Conservation (phyloP, 2,329 filamentous ascomycete species). For the Neospermospora avenae region DNA sequence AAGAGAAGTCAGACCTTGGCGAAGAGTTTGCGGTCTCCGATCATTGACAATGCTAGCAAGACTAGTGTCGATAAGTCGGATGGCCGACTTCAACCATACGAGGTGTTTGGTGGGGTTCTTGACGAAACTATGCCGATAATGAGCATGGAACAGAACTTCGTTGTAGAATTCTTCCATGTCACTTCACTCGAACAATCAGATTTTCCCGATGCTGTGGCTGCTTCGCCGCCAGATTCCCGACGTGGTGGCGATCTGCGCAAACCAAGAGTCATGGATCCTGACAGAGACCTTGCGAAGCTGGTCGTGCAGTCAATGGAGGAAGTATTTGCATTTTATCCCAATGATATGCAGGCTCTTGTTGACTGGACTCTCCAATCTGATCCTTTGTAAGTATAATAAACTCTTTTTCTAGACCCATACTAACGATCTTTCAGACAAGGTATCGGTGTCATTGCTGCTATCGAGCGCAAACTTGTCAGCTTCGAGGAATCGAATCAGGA, state of each 20-base stretch:
- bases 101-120: slow-evolving; percentile 75
- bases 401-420: neutral
- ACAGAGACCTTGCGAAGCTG: slow-evolving; percentile 78
- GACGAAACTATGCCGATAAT: slow-evolving; percentile 81
- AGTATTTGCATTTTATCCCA: slow-evolving; percentile 77
- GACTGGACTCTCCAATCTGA: slow-evolving; percentile 81
- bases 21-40: slow-evolving; percentile 65
- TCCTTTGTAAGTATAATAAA: slow-evolving; percentile 62
- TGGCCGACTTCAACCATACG: slow-evolving; percentile 69
- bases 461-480: slow-evolving; percentile 76
- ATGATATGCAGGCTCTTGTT: slow-evolving; percentile 73
- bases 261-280: slow-evolving; percentile 80
- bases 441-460: slow-evolving; percentile 75
- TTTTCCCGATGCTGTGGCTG: slow-evolving; percentile 75
- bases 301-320: slow-evolving; percentile 87
- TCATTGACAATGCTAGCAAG: slow-evolving; percentile 57
- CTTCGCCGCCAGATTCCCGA: slow-evolving; percentile 63
- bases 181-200: slow-evolving; percentile 79
- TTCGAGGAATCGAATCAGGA: slow-evolving; percentile 92
- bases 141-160: slow-evolving; percentile 92
- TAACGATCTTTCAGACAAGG: slow-evolving; percentile 62
- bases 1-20: slow-evolving; percentile 89
- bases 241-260: slow-evolving; percentile 69
- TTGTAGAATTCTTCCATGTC: slow-evolving; percentile 95
- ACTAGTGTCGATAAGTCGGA: slow-evolving; percentile 56